These are phyloP conservation scores for Pascua sp. DNA, from an alignment of 1,284 basidiomycete species.

Conservation along the genomic window DNA sequence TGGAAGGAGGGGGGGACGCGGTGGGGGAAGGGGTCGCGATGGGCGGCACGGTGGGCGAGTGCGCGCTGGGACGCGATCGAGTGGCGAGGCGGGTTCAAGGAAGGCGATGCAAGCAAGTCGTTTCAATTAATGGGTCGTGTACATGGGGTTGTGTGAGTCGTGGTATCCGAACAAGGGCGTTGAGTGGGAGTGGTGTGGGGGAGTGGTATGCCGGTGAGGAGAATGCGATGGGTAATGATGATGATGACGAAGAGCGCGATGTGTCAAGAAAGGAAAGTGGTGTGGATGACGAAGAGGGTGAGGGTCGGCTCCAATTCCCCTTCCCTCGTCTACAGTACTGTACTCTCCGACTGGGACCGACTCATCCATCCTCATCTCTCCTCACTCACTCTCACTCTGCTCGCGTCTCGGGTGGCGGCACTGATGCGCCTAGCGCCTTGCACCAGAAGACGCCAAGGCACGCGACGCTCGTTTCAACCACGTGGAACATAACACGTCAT, in stretches of 20 bases:
- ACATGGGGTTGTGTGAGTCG: not conserved
- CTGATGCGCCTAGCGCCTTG: too few relatives aligned
- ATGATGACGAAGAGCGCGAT: not conserved
- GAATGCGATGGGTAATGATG: not conserved
- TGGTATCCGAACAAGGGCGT: not conserved
- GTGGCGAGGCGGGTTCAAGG: not conserved
- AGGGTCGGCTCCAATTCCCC: too few relatives aligned
- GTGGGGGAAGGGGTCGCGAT: slow-evolving; percentile 14
- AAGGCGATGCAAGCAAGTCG: not conserved
- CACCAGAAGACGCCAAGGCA: too few relatives aligned
- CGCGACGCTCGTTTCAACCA: too few relatives aligned
- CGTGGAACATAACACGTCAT: not conserved
- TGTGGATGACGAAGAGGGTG: too few relatives aligned
- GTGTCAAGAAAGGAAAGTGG: not conserved
- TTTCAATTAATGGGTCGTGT: not conserved
- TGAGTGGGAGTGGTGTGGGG: not conserved
- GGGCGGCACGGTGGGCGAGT: slow-evolving; percentile 14
- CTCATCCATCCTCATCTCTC: too few relatives aligned
- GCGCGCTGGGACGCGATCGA: slow-evolving; percentile 1
- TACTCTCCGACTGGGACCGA: too few relatives aligned
- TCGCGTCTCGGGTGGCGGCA: too few relatives aligned
- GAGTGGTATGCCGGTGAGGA: not conserved
- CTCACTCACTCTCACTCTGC: too few relatives aligned
- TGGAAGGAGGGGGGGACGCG: slow-evolving; percentile 10
- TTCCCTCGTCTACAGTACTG: too few relatives aligned